Evolutionary conservation across 805 yeast species (phyloP).

Genomic region (Monosporozyma siamensis): DNA sequence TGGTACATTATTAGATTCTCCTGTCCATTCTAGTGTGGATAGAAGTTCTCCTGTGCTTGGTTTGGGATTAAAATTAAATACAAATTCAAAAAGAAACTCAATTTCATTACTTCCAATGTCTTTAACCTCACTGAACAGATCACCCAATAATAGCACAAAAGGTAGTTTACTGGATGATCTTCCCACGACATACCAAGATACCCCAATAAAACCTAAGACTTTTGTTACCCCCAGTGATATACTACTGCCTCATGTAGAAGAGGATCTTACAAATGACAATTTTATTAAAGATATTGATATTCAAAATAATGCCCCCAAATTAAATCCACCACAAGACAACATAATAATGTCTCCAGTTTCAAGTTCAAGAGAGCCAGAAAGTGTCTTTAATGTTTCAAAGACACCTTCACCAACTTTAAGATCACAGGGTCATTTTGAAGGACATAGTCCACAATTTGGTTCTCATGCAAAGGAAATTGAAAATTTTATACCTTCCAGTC

Average conservation of each 20-base stretch:
- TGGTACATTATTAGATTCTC: neutral
- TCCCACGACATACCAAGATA: conserved; percentile 16
- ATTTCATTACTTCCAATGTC: neutral
- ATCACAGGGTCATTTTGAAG: conserved; percentile 26
- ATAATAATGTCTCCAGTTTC: neutral
- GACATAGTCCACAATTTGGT: conserved; percentile 16
- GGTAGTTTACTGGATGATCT: neutral
- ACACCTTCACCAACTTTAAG: conserved; percentile 38
- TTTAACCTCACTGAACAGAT: neutral
- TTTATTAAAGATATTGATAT: neutral
- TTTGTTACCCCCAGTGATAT: conserved; percentile 1
- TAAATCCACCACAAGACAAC: conserved; percentile 2
- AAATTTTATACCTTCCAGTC: conserved; percentile 9
- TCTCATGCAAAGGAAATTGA: conserved; percentile 6
- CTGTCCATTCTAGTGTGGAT: conserved; percentile 1
- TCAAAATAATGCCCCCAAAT: conserved; percentile 6
- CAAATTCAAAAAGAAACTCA: conserved; percentile 1
- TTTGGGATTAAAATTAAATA: conserved; percentile 3
- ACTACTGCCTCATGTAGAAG: conserved; percentile 1
- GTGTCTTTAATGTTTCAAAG: conserved; percentile 30
- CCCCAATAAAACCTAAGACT: conserved; percentile 14
- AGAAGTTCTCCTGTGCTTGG: conserved; percentile 8
- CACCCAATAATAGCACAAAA: neutral
- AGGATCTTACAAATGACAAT: neutral
- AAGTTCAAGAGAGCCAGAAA: conserved; percentile 24